Percentiles rank a stretch among this genome's conserved stretches.
Evolutionary conservation across 768 basidiomycete genomes (phyloP).

Genomic region (Obba rivulosa): DNA sequence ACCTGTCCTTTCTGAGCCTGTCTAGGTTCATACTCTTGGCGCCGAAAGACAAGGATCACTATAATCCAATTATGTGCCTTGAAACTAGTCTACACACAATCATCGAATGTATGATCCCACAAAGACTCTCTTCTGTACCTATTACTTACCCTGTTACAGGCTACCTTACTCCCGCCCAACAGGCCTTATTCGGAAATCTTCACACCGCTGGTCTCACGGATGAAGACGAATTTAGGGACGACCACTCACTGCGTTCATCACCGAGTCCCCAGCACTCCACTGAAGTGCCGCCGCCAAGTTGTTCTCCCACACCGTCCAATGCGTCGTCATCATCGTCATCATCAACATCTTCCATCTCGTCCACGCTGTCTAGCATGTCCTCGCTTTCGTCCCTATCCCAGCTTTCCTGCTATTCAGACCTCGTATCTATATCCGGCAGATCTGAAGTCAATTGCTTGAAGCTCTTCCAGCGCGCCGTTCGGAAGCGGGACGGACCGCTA

Average conservation of each 20-base stretch:
- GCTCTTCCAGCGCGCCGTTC: constrained; percentile 63
- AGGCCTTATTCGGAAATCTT: constrained; percentile 60
- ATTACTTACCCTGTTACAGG: constrained; percentile 29
- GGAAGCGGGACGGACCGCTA: constrained; percentile 63
- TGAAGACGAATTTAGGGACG: constrained; percentile 11
- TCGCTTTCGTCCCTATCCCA: constrained; percentile 23
- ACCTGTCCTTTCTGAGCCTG: not conserved
- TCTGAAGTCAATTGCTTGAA: constrained; percentile 42
- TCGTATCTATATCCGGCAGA: constrained; percentile 7
- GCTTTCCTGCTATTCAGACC: constrained; percentile 15
- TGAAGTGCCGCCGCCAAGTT: constrained; percentile 7
- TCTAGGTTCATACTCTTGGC: constrained; percentile 68
- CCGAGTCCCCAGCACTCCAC: not conserved
- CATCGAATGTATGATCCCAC: constrained; percentile 50
- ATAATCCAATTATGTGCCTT: constrained; percentile 79
- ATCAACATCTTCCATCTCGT: constrained; percentile 23
- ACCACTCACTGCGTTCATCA: no score
- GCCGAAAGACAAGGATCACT: constrained; percentile 83
- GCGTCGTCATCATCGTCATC: constrained; percentile 35
- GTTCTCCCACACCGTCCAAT: constrained; percentile 25
- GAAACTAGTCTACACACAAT: constrained; percentile 69
- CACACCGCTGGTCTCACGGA: constrained; percentile 34
- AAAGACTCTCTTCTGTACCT: not conserved
- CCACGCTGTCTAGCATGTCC: constrained; percentile 27
- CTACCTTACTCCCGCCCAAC: constrained; percentile 65